phyloP scores from a whole-genome alignment of 1,284 basidiomycete genomes.

The Sporisorium sorghi region DNA sequence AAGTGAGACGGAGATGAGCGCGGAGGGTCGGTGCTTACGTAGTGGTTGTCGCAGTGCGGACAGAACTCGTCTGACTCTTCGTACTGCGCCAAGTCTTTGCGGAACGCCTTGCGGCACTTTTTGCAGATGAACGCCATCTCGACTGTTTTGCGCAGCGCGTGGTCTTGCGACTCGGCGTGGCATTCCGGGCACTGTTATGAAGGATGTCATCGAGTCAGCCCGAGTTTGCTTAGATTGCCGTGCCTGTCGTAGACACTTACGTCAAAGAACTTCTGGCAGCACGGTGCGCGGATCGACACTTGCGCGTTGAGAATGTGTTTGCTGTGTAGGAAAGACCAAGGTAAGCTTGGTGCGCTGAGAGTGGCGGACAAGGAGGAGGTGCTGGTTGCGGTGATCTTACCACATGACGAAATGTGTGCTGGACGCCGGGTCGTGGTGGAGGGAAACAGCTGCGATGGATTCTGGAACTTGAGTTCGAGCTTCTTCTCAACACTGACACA shows the following conservation, averaged over 20 bases:
- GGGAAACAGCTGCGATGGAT: not conserved
- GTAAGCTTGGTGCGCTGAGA: not conserved
- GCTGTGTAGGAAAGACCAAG: constrained; percentile 32
- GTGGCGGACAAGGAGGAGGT: not conserved
- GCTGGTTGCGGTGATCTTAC: constrained; percentile 9
- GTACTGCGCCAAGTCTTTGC: constrained; percentile 89
- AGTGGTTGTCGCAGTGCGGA: constrained; percentile 97
- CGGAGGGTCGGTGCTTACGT: constrained; percentile 73
- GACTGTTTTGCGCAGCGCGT: constrained; percentile 79
- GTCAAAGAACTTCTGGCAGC: constrained; percentile 68
- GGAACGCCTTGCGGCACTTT: constrained; percentile 95
- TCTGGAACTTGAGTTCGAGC: not conserved
- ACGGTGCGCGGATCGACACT: constrained; percentile 67
- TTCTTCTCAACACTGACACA: constrained; percentile 12
- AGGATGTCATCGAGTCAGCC: not conserved
- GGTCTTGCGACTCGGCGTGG: constrained; percentile 82
- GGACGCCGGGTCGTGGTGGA: not conserved
- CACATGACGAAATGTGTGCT: constrained; percentile 19
- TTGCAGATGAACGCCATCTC: constrained; percentile 98
- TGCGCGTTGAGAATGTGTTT: constrained; percentile 69
- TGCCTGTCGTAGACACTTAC: constrained; percentile 34
- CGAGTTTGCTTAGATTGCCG: not conserved
- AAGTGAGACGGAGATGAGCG: not conserved
- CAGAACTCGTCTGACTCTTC: constrained; percentile 98
- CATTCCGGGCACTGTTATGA: constrained; percentile 83